phyloP scores from a whole-genome alignment of 495 filamentous ascomycete species.

The Podospora appendiculata region DNA sequence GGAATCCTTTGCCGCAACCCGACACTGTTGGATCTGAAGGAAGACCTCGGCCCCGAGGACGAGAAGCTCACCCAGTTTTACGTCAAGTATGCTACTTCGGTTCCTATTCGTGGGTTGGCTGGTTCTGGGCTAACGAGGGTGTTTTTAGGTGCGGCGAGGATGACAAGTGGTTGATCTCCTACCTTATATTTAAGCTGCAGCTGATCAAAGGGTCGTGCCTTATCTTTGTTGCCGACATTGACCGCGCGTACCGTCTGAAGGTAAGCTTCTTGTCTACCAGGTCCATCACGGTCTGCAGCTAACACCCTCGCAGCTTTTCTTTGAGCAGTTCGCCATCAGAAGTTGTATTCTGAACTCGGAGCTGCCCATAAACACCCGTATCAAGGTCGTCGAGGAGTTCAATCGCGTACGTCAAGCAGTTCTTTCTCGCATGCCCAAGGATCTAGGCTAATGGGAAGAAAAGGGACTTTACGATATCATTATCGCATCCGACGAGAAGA shows the following conservation, averaged over 20 bases:
- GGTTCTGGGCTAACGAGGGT: neutral
- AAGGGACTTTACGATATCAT: slow-evolving; percentile 75
- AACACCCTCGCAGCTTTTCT: slow-evolving; percentile 48
- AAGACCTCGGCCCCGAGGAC: slow-evolving; percentile 56
- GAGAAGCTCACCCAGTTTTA: slow-evolving; percentile 77
- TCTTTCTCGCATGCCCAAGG: neutral
- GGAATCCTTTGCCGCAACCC: slow-evolving; percentile 80
- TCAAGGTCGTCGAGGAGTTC: slow-evolving; percentile 95
- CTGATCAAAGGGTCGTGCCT: slow-evolving; percentile 91
- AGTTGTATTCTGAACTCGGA: slow-evolving; percentile 94
- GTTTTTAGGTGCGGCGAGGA: slow-evolving; percentile 64
- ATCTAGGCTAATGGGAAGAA: neutral
- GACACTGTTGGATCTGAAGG: slow-evolving; percentile 64
- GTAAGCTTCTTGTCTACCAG: too few species aligned
- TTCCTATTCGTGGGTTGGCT: slow-evolving; percentile 26
- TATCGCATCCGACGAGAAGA: slow-evolving; percentile 85
- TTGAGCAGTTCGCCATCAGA: slow-evolving; percentile 93
- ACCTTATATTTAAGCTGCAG: slow-evolving; percentile 91
- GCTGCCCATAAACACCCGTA: slow-evolving; percentile 81
- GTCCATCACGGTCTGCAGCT: too few species aligned
- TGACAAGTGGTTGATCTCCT: slow-evolving; percentile 90
- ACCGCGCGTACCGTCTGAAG: slow-evolving; percentile 88
- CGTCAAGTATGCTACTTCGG: slow-evolving; percentile 47
- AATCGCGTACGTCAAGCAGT: slow-evolving; percentile 55
- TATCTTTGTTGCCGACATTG: slow-evolving; percentile 89